phyloP scores from a whole-genome alignment of 1,139 yeast species.

The Magnusiomyces clavatus region DNA sequence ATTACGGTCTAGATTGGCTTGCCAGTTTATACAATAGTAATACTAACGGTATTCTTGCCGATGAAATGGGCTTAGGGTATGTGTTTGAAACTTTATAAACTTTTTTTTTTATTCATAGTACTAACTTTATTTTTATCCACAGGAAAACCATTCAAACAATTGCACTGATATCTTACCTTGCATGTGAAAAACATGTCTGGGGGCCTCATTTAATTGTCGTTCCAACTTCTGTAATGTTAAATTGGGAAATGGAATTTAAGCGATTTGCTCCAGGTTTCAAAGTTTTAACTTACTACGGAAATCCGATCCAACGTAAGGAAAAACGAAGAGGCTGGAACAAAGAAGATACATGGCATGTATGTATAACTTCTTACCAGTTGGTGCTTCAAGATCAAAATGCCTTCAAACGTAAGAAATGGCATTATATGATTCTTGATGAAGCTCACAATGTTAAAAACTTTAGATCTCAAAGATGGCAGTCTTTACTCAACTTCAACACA shows the following conservation, averaged over 20 bases:
- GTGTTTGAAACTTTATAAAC: conserved; percentile 9
- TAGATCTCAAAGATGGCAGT: conserved; percentile 95
- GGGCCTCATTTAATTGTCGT: conserved; percentile 96
- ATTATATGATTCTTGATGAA: conserved; percentile 93
- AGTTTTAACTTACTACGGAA: conserved; percentile 90
- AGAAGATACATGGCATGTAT: conserved; percentile 91
- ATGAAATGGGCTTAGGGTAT: conserved; percentile 93
- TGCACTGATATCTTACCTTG: conserved; percentile 74
- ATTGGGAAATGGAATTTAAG: conserved; percentile 99
- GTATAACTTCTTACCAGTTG: conserved; percentile 92
- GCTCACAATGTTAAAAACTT: conserved; percentile 97
- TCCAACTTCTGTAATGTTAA: conserved; percentile 96
- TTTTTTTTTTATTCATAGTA: conserved; percentile 16
- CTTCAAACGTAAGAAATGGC: conserved; percentile 88
- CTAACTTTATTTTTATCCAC: neutral
- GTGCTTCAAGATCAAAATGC: conserved; percentile 96
- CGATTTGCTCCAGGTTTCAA: conserved; percentile 98
- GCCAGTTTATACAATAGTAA: conserved; percentile 88
- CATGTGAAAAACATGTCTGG: conserved; percentile 92
- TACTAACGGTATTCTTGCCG: conserved; percentile 95
- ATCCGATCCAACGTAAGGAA: conserved; percentile 95
- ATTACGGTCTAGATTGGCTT: conserved; percentile 94
- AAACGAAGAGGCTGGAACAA: conserved; percentile 97
- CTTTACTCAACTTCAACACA: conserved; percentile 85
- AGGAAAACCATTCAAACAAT: conserved; percentile 89